Evolutionary conservation across 768 basidiomycete species (phyloP), one percentile per base, ranked within the genome.

Genomic region (Podaxis carcinomalis): DNA sequence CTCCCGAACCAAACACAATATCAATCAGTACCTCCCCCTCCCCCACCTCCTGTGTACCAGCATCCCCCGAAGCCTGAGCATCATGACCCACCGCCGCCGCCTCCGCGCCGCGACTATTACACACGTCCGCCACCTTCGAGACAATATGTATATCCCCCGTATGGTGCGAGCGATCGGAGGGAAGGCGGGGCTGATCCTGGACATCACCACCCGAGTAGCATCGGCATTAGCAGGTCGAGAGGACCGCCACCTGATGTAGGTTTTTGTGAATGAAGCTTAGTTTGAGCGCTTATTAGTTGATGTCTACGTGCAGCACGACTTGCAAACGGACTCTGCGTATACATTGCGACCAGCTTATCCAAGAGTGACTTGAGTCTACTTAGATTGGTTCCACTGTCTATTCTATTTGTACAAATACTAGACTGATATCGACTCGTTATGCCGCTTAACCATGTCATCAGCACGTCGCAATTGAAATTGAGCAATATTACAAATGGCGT

Each of bases 11-110:
- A 51, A 49, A 23, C 44, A 16, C 23, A 32, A 35, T 50, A 61
- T 23, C 44, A 28, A 4, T 21, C 57, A 14, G 35, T 19, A 32
- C 57, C 53, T 13, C 52, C 40, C 23, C 50, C 25, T 35, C 51
- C 57, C 3, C 23, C 50, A 21, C 23, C 28, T 32, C n/a, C 57
- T 28, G 14, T 35, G 23, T 51, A 61, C 36, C 59, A 54, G 13
- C 32, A 54, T 39, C 44, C 42, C 37, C 13, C 52, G 28, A 39
- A 53, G 21, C 50, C 46, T 21, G 59, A 61, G 49, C 59, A 55
- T 23, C 14, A 14, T 37, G 47, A 35, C 21, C 39, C 51, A 42
- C 58, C 58, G 14, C 57, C 49, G 1, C 49, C 57, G 11, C 52
- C 39, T 16, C 36, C 57, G 46, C 53, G 50, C 36, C 5, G 23